These are phyloP conservation scores for Fraxinus velutina DNA, from an alignment of 305 asterid species.

Conservation along the genomic window DNA sequence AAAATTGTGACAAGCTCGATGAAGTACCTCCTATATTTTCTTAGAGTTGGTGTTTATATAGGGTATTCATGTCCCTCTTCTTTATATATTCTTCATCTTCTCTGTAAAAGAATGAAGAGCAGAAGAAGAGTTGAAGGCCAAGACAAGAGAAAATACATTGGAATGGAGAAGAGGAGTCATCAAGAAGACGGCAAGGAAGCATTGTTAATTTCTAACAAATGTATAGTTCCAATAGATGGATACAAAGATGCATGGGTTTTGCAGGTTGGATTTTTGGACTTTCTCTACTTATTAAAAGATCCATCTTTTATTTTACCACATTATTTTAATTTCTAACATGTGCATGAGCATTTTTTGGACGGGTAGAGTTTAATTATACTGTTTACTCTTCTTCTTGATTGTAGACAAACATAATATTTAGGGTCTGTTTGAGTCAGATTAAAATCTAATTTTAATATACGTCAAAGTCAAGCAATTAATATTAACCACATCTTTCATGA, in stretches of 20 bases:
- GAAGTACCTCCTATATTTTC: not conserved
- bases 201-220: not conserved
- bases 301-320: not conserved
- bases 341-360: not conserved
- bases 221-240: not conserved
- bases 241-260: conserved; percentile 6
- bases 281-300: not conserved
- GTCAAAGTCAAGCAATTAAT: too few species aligned
- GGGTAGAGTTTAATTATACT: not conserved
- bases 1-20: not conserved
- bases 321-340: not conserved
- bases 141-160: conserved; percentile 2
- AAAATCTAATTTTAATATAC: too few species aligned
- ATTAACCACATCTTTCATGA: too few species aligned
- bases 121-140: conserved; percentile 4
- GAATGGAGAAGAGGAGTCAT: conserved; percentile 2
- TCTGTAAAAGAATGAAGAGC: not conserved
- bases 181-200: not conserved
- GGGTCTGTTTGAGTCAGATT: too few species aligned
- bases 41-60: not conserved
- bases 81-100: not conserved
- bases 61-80: not conserved
- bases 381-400: not conserved
- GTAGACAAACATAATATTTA: not conserved
- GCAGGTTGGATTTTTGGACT: conserved; percentile 9